These are phyloP conservation scores for Cryptosporidium canis DNA, from an alignment of 169 alveolate species.

Conservation along the genomic window DNA sequence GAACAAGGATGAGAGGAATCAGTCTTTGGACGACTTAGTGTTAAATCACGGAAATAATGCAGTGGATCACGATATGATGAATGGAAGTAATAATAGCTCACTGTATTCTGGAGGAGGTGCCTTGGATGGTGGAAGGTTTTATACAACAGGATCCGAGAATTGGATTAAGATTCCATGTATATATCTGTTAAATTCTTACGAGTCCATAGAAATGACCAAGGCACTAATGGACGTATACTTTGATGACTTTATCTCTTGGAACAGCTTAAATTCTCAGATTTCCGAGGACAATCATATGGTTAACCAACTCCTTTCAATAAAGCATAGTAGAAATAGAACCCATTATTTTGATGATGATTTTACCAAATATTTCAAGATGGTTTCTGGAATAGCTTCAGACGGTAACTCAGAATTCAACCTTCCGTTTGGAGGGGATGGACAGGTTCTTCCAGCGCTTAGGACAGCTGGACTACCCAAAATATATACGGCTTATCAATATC, in stretches of 20 bases:
- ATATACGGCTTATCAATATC: slow-evolving; percentile 71
- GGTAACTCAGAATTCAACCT: slow-evolving; percentile 21
- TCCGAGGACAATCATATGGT: slow-evolving; percentile 4
- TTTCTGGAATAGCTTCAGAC: slow-evolving; percentile 44
- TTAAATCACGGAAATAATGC: slow-evolving; percentile 28
- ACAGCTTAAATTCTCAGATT: slow-evolving; percentile 4
- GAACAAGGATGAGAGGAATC: slow-evolving; percentile 35
- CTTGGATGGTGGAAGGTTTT: slow-evolving; percentile 7
- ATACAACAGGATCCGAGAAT: slow-evolving; percentile 56
- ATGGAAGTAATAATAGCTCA: slow-evolving; percentile 4
- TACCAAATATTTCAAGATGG: slow-evolving; percentile 5
- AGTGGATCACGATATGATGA: not conserved
- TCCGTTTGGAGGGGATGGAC: slow-evolving; percentile 70
- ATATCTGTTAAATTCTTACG: slow-evolving; percentile 33
- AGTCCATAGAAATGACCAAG: slow-evolving; percentile 32
- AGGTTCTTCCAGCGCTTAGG: slow-evolving; percentile 54
- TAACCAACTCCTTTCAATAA: slow-evolving; percentile 20
- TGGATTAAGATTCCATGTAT: slow-evolving; percentile 71
- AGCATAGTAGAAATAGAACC: slow-evolving; percentile 25
- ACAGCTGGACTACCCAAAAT: slow-evolving; percentile 67
- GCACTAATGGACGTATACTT: slow-evolving; percentile 15
- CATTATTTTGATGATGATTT: slow-evolving; percentile 21
- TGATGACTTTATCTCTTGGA: slow-evolving; percentile 65
- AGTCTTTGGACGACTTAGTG: slow-evolving; percentile 40
- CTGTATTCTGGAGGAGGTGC: not conserved